Conservation (phyloP, 495 filamentous ascomycete genomes). For the Aspergillus nidulans region DNA sequence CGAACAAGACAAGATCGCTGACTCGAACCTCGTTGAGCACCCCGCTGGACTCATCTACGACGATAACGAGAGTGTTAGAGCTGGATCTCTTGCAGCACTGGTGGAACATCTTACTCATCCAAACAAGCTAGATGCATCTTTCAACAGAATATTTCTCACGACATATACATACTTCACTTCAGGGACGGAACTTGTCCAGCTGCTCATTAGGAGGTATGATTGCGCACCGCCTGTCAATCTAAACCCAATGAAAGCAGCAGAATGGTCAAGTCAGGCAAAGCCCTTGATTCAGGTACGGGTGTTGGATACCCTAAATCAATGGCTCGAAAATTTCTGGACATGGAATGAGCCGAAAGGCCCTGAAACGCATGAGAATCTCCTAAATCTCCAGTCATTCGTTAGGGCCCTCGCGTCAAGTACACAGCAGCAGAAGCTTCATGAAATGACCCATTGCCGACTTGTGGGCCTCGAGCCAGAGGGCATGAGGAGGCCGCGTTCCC, state of each 20-base stretch:
- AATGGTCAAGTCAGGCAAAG: constrained; percentile 79
- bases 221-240: constrained; percentile 74
- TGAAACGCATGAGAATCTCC: constrained; percentile 33
- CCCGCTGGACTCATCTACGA: background rate
- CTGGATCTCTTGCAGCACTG: constrained; percentile 60
- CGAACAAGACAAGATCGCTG: background rate
- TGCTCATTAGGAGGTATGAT: constrained; percentile 75
- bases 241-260: constrained; percentile 55
- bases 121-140: constrained; percentile 79
- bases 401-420: constrained; percentile 72
- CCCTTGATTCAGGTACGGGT: constrained; percentile 81
- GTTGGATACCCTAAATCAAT: constrained; percentile 87
- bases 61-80: background rate
- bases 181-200: constrained; percentile 75
- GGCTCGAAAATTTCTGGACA: constrained; percentile 94
- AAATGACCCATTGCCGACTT: constrained; percentile 72
- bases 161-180: constrained; percentile 88
- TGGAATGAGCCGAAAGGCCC: constrained; percentile 45
- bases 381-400: constrained; percentile 66
- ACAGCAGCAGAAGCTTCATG: constrained; percentile 70
- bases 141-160: constrained; percentile 88
- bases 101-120: constrained; percentile 89
- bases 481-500: constrained; percentile 55
- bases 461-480: constrained; percentile 62
- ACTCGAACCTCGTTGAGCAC: background rate